A percentile compares a stretch with the other conserved stretches of the same genome.
Evolutionary conservation across 2,329 filamentous ascomycete species (phyloP).

Genomic region (Daldinia sp.): DNA sequence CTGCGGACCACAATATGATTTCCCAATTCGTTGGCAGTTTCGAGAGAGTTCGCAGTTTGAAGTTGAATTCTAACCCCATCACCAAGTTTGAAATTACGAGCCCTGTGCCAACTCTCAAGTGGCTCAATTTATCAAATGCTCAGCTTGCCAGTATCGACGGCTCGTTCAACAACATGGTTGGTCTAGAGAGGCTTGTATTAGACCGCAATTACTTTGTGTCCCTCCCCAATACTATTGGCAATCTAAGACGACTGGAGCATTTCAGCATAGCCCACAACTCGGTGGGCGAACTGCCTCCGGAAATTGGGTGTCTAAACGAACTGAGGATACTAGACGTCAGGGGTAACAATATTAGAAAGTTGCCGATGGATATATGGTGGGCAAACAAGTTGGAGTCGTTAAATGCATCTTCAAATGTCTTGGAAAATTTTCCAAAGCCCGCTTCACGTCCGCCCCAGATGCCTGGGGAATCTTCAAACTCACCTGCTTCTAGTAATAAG

Average conservation of each 20-base stretch:
- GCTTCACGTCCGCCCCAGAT: constrained; percentile 72
- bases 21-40: constrained; percentile 93
- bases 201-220: constrained; percentile 97
- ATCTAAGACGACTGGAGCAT: constrained; percentile 82
- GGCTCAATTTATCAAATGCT: constrained; percentile 87
- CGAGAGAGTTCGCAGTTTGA: constrained; percentile 80
- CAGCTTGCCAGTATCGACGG: constrained; percentile 91
- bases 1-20: constrained; percentile 91
- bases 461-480: constrained; percentile 57
- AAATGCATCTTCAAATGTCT: constrained; percentile 93
- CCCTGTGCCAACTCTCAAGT: constrained; percentile 81
- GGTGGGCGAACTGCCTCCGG: constrained; percentile 81
- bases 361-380: constrained; percentile 97
- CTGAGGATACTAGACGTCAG: constrained; percentile 86
- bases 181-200: constrained; percentile 85
- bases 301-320: constrained; percentile 88
- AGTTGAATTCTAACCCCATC: constrained; percentile 93
- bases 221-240: constrained; percentile 84
- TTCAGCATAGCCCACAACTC: constrained; percentile 95
- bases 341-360: constrained; percentile 88
- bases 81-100: constrained; percentile 88
- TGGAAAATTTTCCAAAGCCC: constrained; percentile 90
- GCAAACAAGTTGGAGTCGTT: constrained; percentile 88
- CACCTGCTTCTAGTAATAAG: constrained; percentile 51
- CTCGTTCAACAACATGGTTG: constrained; percentile 86